These are phyloP conservation scores for Rutstroemia sp. DNA, from an alignment of 2,329 filamentous ascomycete genomes.

Conservation along the genomic window DNA sequence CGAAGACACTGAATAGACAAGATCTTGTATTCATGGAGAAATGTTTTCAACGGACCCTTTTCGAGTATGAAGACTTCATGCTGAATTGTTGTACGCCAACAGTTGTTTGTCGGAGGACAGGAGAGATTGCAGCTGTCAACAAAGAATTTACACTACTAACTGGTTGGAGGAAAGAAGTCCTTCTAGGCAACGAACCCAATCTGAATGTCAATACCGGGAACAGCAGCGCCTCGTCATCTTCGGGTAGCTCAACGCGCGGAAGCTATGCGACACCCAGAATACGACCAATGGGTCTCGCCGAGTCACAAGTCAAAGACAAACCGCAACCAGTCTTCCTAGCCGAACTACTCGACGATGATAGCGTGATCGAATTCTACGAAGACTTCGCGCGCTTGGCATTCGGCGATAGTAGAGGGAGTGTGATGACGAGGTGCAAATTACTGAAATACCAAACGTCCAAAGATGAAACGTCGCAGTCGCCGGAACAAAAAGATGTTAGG, in stretches of 20 bases:
- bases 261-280: conserved; percentile 46
- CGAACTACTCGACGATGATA: conserved; percentile 88
- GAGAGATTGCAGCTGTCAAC: conserved; percentile 89
- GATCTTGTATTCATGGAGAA: conserved; percentile 98
- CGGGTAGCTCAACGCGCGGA: conserved; percentile 32
- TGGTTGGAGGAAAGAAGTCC: conserved; percentile 84
- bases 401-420: conserved; percentile 78
- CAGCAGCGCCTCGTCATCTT: conserved; percentile 12
- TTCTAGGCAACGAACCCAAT: conserved; percentile 82
- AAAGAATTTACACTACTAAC: conserved; percentile 96
- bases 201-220: conserved; percentile 66
- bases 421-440: conserved; percentile 75
- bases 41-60: conserved; percentile 85
- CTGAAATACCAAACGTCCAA: conserved; percentile 77
- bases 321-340: conserved; percentile 81
- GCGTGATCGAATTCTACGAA: conserved; percentile 89
- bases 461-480: conserved; percentile 36
- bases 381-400: conserved; percentile 92
- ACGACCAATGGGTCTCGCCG: conserved; percentile 35
- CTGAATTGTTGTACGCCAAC: conserved; percentile 83
- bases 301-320: conserved; percentile 35
- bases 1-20: conserved; percentile 76
- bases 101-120: conserved; percentile 83
- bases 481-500: conserved; percentile 17
- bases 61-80: conserved; percentile 91